Evolutionary conservation across 257 asterid genomes (phyloP), one percentile per base, ranked within the genome.

Genomic region (Nyctanthes arbortristis): DNA sequence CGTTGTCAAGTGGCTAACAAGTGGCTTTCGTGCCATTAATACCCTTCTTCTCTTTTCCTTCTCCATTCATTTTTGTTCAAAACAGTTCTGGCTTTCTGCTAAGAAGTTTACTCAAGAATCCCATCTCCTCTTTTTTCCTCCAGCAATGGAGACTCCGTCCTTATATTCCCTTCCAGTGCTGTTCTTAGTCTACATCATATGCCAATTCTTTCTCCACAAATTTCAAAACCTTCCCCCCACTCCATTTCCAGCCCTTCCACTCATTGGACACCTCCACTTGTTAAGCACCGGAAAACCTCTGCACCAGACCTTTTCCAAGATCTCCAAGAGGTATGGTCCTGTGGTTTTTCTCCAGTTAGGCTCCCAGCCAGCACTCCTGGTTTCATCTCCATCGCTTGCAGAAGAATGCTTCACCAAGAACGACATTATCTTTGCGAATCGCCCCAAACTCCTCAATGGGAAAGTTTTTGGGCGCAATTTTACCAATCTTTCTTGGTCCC

Each of bases 221-320:
- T 45, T 77, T 1, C 76, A 69, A 33, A 89, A 86, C 66, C 91
- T 80, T 18, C 96, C 96, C 4, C 96, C 96, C 1, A 69, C 74
- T 70, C 96, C 96, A 3, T 85, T 77, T 37, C 87, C 84, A 16
- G 22, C 83, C 55, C 84, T 89, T 13, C 98, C 96, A 30, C 43
- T 88, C 55, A 30, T 88, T 4, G 98, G 96, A 61, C 96, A 88
- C 79, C 75, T 88, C 75, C 78, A 89, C 75, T 84, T 89, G 3
- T 70, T 88, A 37, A 73, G 62, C 45, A 80, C 79, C 65, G 47
- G 25, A 33, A 68, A 73, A 7, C 96, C 98, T 0, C 81, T 89
- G 76, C 89, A 87, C 39, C 31, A 88, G 63, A 63, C 88, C 71
- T 78, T 90, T 0, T 70, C 93, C 25, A 58, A 70, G 9, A 61